Evolutionary conservation across 2,329 filamentous ascomycete genomes (phyloP).

Genomic region (Microcyclospora pomicola): DNA sequence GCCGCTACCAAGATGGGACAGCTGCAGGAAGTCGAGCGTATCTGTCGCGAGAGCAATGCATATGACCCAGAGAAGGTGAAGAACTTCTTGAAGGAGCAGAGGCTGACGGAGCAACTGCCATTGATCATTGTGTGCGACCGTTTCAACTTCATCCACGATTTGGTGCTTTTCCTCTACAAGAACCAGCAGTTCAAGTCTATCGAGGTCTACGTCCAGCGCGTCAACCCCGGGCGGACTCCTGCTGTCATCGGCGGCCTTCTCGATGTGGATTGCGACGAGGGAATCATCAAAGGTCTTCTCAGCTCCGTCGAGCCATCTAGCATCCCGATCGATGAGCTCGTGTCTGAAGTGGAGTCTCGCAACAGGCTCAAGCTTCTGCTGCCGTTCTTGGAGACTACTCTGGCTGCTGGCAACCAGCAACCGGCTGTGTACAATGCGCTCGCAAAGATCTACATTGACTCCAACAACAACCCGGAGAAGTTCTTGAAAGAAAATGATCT

Average conservation of each 20-base stretch:
- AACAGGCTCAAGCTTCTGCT: conserved; percentile 91
- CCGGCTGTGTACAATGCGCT: conserved; percentile 94
- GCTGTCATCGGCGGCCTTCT: conserved; percentile 85
- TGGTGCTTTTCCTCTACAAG: conserved; percentile 94
- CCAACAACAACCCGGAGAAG: conserved; percentile 93
- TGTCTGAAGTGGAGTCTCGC: conserved; percentile 84
- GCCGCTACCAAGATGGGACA: conserved; percentile 88
- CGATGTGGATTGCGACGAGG: conserved; percentile 94
- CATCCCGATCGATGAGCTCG: conserved; percentile 88
- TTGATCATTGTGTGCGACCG: conserved; percentile 97
- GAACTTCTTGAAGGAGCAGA: conserved; percentile 97
- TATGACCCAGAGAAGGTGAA: conserved; percentile 84
- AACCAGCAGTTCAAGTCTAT: conserved; percentile 99
- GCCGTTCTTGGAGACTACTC: conserved; percentile 86
- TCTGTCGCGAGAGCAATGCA: conserved; percentile 77
- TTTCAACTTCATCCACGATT: conserved; percentile 97
- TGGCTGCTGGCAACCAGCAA: conserved; percentile 83
- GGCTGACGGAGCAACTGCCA: conserved; percentile 79
- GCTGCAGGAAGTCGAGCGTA: conserved; percentile 89
- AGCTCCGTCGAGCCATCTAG: conserved; percentile 68
- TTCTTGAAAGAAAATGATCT: conserved; percentile 96
- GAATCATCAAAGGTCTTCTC: conserved; percentile 85
- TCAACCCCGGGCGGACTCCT: conserved; percentile 83
- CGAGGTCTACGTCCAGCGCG: conserved; percentile 91
- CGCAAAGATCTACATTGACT: conserved; percentile 98